Evolutionary conservation across 2,329 filamentous ascomycete genomes (phyloP).

Genomic region (Chaetomium olivaceum): DNA sequence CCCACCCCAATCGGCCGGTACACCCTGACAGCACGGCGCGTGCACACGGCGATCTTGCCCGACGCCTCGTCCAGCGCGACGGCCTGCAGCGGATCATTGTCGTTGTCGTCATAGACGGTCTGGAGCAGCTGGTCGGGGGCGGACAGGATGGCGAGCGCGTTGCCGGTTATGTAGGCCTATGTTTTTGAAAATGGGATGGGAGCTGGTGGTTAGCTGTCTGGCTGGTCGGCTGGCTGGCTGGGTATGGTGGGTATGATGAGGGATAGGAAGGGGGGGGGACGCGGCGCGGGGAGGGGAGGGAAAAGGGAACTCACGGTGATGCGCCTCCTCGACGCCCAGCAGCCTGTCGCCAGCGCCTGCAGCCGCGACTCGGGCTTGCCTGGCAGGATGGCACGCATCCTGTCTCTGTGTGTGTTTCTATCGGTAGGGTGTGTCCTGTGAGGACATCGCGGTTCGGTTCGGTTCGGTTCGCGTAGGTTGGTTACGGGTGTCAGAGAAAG

Average conservation of each 20-base stretch:
- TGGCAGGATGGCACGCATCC: conserved; percentile 51
- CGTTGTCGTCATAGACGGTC: conserved; percentile 85
- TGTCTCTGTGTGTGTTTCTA: conserved; percentile 19
- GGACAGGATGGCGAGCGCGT: conserved; percentile 79
- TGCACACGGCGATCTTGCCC: conserved; percentile 81
- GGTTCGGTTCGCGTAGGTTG: neutral
- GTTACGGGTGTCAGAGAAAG: neutral
- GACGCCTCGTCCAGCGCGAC: conserved; percentile 78
- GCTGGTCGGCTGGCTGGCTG: neutral
- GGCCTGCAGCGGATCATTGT: conserved; percentile 66
- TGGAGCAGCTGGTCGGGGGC: conserved; percentile 67
- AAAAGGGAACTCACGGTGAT: conserved; percentile 36
- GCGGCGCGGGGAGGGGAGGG: neutral
- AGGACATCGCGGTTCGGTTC: conserved; percentile 21
- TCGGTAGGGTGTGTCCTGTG: conserved; percentile 24
- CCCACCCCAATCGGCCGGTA: conserved; percentile 71
- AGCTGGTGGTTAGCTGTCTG: too few relatives aligned
- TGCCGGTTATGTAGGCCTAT: conserved; percentile 89
- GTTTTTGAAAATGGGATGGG: too few relatives aligned
- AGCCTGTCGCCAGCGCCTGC: conserved; percentile 50
- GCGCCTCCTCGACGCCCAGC: conserved; percentile 44
- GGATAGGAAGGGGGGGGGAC: neutral
- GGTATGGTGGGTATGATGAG: too few relatives aligned
- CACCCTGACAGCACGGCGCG: conserved; percentile 66
- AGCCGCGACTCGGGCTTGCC: conserved; percentile 51